A percentile compares a stretch with the other conserved stretches of the same genome.
phyloP scores from a whole-genome alignment of 495 filamentous ascomycete genomes.

The Bacidia gigantensis region DNA sequence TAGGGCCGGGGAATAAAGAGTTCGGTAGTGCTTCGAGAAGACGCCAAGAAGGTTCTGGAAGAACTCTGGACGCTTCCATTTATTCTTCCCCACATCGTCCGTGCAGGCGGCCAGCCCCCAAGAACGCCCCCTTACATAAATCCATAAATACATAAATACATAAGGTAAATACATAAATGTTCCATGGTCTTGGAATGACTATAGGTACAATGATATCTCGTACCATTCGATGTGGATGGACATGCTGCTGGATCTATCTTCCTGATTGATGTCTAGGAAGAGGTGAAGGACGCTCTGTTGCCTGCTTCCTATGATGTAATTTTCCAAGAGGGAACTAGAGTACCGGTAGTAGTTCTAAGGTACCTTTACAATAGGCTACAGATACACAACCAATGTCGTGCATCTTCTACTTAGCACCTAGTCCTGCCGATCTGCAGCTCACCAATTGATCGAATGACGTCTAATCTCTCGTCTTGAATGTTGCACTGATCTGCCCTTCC shows the following conservation, averaged over 20 bases:
- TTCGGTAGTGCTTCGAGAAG: conserved; percentile 11
- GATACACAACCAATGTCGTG: background rate
- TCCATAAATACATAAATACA: background rate
- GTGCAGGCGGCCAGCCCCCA: background rate
- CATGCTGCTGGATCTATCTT: too few relatives aligned
- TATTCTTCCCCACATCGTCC: conserved; percentile 3
- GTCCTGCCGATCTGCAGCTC: conserved; percentile 2
- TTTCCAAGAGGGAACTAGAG: background rate
- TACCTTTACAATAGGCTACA: background rate
- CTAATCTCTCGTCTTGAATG: background rate
- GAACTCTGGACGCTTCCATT: conserved; percentile 11
- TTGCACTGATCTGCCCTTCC: background rate
- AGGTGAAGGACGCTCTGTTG: too few relatives aligned
- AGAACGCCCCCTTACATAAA: background rate
- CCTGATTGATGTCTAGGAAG: too few relatives aligned
- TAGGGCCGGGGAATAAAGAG: background rate
- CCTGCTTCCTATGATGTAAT: background rate
- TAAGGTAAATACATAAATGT: too few relatives aligned
- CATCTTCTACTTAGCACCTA: background rate
- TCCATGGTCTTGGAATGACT: too few relatives aligned
- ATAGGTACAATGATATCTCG: too few relatives aligned
- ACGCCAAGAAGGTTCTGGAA: conserved; percentile 14
- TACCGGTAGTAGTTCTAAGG: background rate
- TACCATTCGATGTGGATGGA: too few relatives aligned
- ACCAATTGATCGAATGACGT: background rate